Percentiles rank a stretch among this genome's conserved stretches.
Evolutionary conservation across 2,329 filamentous ascomycete genomes (phyloP).

Genomic region (Pseudogymnoascus sp.): DNA sequence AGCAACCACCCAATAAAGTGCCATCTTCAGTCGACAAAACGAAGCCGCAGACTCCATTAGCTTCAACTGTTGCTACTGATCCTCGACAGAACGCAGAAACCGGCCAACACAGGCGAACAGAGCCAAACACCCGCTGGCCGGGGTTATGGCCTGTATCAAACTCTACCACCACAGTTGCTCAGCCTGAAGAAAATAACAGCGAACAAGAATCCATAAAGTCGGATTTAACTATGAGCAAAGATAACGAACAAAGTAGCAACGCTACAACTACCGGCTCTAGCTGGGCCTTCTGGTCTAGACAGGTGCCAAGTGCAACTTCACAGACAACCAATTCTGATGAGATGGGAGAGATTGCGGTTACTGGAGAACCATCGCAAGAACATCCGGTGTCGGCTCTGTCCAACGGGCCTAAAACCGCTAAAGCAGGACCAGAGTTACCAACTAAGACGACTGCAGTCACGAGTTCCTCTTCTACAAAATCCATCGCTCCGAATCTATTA

Average conservation of each 20-base stretch:
- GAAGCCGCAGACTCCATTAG: background rate
- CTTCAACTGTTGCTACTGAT: background rate
- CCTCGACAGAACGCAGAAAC: background rate
- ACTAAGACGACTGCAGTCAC: background rate
- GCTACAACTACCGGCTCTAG: conserved; percentile 44
- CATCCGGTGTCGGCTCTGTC: conserved; percentile 28
- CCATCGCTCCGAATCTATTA: conserved; percentile 49
- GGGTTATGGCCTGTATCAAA: conserved; percentile 21
- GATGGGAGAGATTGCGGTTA: conserved; percentile 45
- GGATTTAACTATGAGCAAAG: conserved; percentile 34
- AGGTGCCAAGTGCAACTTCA: conserved; percentile 20
- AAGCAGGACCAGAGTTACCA: background rate
- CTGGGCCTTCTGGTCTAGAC: conserved; percentile 71
- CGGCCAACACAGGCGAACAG: background rate
- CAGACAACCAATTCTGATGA: conserved; percentile 13
- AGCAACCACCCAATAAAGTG: background rate
- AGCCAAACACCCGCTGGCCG: conserved; percentile 9
- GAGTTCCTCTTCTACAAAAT: conserved; percentile 23
- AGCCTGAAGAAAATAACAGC: conserved; percentile 17
- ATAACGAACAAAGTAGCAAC: conserved; percentile 31
- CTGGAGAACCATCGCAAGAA: conserved; percentile 47
- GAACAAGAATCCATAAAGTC: conserved; percentile 33
- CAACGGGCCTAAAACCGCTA: background rate
- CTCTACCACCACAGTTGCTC: conserved; percentile 9
- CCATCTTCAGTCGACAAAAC: background rate